Evolutionary conservation across 2,329 filamentous ascomycete species (phyloP), one percentile per base, ranked within the genome.

Genomic region (Colletotrichum sp.): DNA sequence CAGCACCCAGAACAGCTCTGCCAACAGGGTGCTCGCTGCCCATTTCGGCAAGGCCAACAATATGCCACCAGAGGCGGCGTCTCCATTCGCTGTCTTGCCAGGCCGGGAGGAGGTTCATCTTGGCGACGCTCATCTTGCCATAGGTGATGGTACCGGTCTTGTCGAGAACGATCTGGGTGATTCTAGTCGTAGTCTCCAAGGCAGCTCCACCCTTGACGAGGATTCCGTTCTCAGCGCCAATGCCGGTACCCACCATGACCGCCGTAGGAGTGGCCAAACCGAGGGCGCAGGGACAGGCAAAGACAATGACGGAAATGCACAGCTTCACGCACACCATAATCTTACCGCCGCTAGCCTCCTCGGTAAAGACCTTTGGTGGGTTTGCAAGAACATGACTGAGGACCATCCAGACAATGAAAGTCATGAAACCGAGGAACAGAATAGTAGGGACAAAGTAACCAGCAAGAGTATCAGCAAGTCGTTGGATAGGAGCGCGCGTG

Each of bases 191-290:
- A 6, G 92, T 95, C 86, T 99, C 96, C 5, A 99, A 88, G 34
- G 96, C 96, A 55, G 95, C 96, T 71, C 97, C 97, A 70, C 97
- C 96, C 86, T 99, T 99, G 83, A 98, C 96, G n/a, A 99, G 88
- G 79, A 99, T 99, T 28, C 97, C 97, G 79, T 98, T 94, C 84
- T 98, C 95, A 4, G 97, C 97, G 66, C 97, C 97, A 36, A 98
- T 93, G 75, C 97, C 97, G n/a, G 97, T 98, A 58, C 97, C 97
- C 34, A 99, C 97, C 97, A 99, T 98, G 83, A 99, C 96, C 4
- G 97, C 97, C 0, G 97, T 99, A 4, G 97, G 97, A 2, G 97
- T 98, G 28, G 96, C 96, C 22, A 99, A 90, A 71, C 97, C 97
- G n/a, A 99, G 91, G 2, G 97, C 97, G 82, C 97, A 99, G 22